Conservation (phyloP, 2,329 filamentous ascomycete genomes). For the Zarea fungicola region DNA sequence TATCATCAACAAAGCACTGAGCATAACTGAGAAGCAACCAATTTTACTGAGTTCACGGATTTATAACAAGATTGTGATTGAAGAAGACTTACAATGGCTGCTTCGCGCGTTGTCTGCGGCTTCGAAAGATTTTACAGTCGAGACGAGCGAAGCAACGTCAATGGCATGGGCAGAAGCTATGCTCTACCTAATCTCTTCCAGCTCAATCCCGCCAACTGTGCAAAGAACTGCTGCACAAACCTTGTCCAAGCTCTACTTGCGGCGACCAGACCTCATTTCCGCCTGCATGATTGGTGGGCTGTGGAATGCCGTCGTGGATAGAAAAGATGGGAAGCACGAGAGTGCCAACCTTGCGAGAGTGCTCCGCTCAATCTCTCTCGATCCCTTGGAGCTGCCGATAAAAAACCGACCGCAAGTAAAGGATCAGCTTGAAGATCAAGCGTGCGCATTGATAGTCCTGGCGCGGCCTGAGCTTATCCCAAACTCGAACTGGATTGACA, state of each 20-base stretch:
- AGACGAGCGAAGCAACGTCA: constrained; percentile 43
- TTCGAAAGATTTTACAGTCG: constrained; percentile 48
- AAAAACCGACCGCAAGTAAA: constrained; percentile 38
- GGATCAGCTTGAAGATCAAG: constrained; percentile 58
- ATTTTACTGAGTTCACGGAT: constrained; percentile 81
- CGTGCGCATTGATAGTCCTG: constrained; percentile 72
- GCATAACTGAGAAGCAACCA: constrained; percentile 73
- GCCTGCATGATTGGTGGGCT: constrained; percentile 64
- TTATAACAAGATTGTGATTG: constrained; percentile 70
- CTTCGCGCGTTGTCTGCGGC: constrained; percentile 63
- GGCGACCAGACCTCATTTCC: constrained; percentile 53
- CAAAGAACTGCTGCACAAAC: constrained; percentile 58
- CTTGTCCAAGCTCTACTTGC: constrained; percentile 61
- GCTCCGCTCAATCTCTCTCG: constrained; percentile 58
- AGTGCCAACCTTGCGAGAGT: constrained; percentile 57
- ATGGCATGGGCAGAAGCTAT: constrained; percentile 78
- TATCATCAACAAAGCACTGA: constrained; percentile 60
- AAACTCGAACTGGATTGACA: constrained; percentile 78
- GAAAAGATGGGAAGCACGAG: constrained; percentile 72
- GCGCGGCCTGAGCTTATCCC: constrained; percentile 74
- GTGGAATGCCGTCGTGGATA: constrained; percentile 72
- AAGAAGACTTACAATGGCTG: constrained; percentile 77
- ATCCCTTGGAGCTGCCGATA: constrained; percentile 43
- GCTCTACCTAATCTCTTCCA: constrained; percentile 69
- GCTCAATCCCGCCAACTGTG: constrained; percentile 53